phyloP scores from a whole-genome alignment of 169 alveolate species.

The Eimeria necatrix region DNA sequence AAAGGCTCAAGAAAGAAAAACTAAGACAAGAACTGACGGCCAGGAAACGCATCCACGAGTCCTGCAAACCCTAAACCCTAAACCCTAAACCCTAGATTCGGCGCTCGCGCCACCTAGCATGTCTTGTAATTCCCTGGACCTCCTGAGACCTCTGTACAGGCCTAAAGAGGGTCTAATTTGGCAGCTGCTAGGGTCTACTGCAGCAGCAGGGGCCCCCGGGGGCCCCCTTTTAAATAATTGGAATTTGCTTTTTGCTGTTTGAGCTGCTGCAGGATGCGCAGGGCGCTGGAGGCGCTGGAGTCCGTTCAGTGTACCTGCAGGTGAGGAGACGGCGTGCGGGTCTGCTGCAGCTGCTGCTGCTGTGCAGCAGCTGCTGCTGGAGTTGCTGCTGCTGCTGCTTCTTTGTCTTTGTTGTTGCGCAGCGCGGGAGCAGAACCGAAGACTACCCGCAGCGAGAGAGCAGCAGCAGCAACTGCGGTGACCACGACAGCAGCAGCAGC shows the following conservation, averaged over 20 bases:
- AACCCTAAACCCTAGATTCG: neutral
- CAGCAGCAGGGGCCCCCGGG: neutral
- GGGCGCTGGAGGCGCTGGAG: neutral
- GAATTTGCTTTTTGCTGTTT: neutral
- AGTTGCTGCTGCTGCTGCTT: neutral
- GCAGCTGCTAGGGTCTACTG: neutral
- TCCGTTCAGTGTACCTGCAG: neutral
- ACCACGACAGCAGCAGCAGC: neutral
- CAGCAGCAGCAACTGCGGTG: neutral
- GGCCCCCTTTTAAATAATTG: too few relatives aligned
- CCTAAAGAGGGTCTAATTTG: neutral
- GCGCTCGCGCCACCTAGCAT: too few relatives aligned
- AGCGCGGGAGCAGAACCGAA: neutral
- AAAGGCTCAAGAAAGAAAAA: conserved; percentile 32
- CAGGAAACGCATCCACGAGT: conserved; percentile 38
- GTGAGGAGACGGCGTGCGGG: neutral
- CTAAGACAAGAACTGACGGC: conserved; percentile 25
- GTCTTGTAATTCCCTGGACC: neutral
- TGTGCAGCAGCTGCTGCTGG: neutral
- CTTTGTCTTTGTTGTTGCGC: neutral
- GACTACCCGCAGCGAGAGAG: neutral
- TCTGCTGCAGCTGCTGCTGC: neutral
- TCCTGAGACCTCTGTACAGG: neutral
- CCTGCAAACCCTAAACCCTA: conserved; percentile 23
- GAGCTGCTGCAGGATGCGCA: neutral